Evolutionary conservation across 306 rosid genomes (phyloP), one percentile per base, ranked within the genome.

Genomic region (Pachyrhizus erosus): DNA sequence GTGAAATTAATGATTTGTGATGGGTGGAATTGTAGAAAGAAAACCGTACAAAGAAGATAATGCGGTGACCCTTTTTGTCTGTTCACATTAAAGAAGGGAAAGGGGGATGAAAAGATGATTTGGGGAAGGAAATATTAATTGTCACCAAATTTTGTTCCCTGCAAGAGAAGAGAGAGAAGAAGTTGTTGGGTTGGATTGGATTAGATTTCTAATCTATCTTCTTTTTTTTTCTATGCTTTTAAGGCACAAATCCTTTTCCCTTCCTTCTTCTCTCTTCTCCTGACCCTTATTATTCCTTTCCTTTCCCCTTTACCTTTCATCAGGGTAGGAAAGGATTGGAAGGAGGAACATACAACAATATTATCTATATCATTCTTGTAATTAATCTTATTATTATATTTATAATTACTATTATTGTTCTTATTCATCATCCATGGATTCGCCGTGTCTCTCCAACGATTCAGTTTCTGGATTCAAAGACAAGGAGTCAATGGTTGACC

Each of bases 401-500:
- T 80, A n/a, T 54, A 39, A 33, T 33, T 43, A 40, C 1, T 13
- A 43, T 46, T 17, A 0, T 65, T 45, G 12, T 71, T 5, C 9
- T 2, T 45, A 14, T 46, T 13, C 33, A 11, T 45, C 55, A 61
- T 71, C 55, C 37, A 42, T 92, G 98, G 98, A 91, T 62, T 78
- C 87, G 20, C 78, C 83, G 14, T 79, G 79, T 58, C 72, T 88
- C 75, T 80, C 91, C 64, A 69, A 23, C 79, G 89, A 89, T 67
- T 88, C 48, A 12, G 70, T 55, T 76, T 66, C 83, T 55, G 87
- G 84, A 66, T 81, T 85, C 46, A 82, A 76, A 70, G 92, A 87
- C 29, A 93, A 84, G 87, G 92, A 87, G 81, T 89, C 92, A 55
- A 84, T 89, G 92, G 92, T 94, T 75, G 98, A 94, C 90, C 97